Evolutionary conservation across 129 eudicot species (phyloP).

Genomic region (Centella asiatica): DNA sequence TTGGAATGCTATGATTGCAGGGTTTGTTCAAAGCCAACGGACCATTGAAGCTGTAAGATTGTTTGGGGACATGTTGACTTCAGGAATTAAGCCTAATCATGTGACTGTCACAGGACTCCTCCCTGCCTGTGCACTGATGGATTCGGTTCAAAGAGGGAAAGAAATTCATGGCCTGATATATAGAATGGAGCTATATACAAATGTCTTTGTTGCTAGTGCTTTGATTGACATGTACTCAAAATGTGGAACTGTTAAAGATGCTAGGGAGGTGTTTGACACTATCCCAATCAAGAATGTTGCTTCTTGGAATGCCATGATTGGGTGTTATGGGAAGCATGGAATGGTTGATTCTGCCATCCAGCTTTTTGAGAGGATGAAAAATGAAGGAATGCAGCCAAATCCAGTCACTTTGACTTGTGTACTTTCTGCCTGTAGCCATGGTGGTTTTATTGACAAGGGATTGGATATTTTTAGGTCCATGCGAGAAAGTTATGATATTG

Average conservation of each 20-base stretch:
- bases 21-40: conserved; percentile 53
- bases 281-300: conserved; percentile 36
- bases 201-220: conserved; percentile 57
- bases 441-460: conserved; percentile 60
- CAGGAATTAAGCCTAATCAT: conserved; percentile 50
- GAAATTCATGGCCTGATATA: conserved; percentile 55
- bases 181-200: conserved; percentile 34
- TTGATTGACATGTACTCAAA: conserved; percentile 71
- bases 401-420: conserved; percentile 57
- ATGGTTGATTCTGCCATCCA: conserved; percentile 36
- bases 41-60: conserved; percentile 34
- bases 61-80: conserved; percentile 44
- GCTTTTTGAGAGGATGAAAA: conserved; percentile 44
- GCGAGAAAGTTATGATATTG: conserved; percentile 35
- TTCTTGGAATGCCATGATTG: conserved; percentile 69
- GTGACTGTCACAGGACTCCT: conserved; percentile 56
- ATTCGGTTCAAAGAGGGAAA: conserved; percentile 39
- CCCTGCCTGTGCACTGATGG: conserved; percentile 42
- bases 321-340: conserved; percentile 64
- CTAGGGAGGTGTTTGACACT: conserved; percentile 41
- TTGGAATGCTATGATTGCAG: conserved; percentile 77
- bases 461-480: conserved; percentile 49
- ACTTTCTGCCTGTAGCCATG: conserved; percentile 73
- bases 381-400: conserved; percentile 37
- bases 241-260: conserved; percentile 50